Evolutionary conservation across 257 asterid genomes (phyloP).

Genomic region (Craterostigma plantagineum): DNA sequence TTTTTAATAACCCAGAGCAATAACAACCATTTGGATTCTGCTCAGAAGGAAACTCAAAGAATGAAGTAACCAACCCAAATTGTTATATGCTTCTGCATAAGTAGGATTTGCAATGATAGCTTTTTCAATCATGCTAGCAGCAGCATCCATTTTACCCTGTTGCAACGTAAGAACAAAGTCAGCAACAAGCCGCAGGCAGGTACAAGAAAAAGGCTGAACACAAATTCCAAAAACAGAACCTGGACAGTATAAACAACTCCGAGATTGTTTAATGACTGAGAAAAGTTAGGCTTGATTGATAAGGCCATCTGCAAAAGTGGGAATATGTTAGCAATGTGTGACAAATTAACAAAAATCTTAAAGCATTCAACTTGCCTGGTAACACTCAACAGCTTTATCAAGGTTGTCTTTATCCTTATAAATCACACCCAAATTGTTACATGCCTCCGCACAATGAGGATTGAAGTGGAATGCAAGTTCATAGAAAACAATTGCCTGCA

Average conservation of each 20-base stretch:
- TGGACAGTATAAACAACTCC: slow-evolving; percentile 99
- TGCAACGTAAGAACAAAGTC: slow-evolving; percentile 8
- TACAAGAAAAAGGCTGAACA: slow-evolving; percentile 2
- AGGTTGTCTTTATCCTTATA: slow-evolving; percentile 97
- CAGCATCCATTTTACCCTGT: slow-evolving; percentile 99
- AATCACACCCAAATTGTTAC: slow-evolving; percentile 97
- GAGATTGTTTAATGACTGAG: slow-evolving; percentile 96
- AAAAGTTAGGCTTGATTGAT: slow-evolving; percentile 88
- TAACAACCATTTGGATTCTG: not conserved
- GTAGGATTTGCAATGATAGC: slow-evolving; percentile 98
- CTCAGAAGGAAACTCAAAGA: not conserved
- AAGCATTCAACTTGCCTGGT: slow-evolving; percentile 49
- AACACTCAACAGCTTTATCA: slow-evolving; percentile 97
- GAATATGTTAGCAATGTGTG: slow-evolving; percentile 10
- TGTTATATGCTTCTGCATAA: slow-evolving; percentile 98
- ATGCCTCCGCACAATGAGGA: slow-evolving; percentile 99
- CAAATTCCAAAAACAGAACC: slow-evolving; percentile 28
- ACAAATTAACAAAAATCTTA: slow-evolving; percentile 8
- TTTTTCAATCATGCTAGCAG: slow-evolving; percentile 93
- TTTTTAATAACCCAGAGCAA: not conserved
- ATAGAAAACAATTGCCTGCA: slow-evolving; percentile 96
- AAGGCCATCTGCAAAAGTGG: slow-evolving; percentile 62
- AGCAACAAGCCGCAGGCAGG: slow-evolving; percentile 1
- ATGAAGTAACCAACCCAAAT: slow-evolving; percentile 43
- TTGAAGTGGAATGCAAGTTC: slow-evolving; percentile 99